Percentiles rank a stretch among this genome's conserved stretches.
phyloP scores from a whole-genome alignment of 495 filamentous ascomycete species.

The Entonaema liquescens region DNA sequence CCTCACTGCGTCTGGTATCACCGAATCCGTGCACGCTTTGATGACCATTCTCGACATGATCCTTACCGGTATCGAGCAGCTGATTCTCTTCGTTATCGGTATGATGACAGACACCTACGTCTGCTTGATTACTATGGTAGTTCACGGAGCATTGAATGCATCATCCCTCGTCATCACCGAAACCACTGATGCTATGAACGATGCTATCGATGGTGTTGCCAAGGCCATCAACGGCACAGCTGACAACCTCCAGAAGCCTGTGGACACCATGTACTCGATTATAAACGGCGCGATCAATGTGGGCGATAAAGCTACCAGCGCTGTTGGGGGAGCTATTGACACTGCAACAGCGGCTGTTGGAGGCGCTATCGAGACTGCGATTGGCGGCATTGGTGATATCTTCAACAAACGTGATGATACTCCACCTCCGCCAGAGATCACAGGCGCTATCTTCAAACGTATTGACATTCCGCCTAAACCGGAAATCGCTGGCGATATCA shows the following conservation, averaged over 20 bases:
- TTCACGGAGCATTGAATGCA: conserved; percentile 77
- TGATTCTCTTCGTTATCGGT: conserved; percentile 89
- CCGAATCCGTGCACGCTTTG: conserved; percentile 77
- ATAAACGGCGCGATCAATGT: conserved; percentile 64
- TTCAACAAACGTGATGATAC: conserved; percentile 49
- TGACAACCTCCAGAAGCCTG: conserved; percentile 62
- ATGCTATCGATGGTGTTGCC: conserved; percentile 70
- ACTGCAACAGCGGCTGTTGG: conserved; percentile 58
- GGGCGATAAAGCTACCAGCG: conserved; percentile 53
- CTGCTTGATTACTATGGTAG: conserved; percentile 82
- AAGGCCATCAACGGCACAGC: conserved; percentile 66
- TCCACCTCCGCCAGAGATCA: conserved; percentile 65
- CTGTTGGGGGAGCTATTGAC: conserved; percentile 59
- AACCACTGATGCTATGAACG: conserved; percentile 76
- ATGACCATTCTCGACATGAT: conserved; percentile 77
- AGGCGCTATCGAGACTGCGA: conserved; percentile 57
- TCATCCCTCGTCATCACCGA: conserved; percentile 74
- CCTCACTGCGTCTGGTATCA: conserved; percentile 78
- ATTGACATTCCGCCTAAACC: conserved; percentile 53
- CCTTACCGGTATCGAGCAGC: conserved; percentile 83
- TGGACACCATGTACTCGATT: conserved; percentile 67
- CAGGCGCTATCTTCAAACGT: conserved; percentile 50
- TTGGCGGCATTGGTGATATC: conserved; percentile 46
- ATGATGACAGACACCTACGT: conserved; percentile 87
- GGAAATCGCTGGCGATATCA: conserved; percentile 66